Conservation (phyloP, 108 stramenopile species). For the Skeletonema tropicum region DNA sequence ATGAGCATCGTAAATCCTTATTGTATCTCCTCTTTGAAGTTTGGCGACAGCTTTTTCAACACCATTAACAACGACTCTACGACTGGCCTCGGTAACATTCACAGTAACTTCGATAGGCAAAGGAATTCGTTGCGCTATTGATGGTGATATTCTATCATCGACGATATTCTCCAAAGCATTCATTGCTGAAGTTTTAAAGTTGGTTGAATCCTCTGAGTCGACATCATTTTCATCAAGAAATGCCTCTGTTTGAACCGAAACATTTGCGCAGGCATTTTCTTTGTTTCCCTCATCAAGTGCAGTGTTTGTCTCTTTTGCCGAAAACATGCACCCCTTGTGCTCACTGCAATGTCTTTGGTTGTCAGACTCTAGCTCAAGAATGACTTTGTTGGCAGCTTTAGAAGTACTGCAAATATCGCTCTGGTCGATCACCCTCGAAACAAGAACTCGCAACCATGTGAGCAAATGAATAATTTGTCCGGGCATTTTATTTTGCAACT, state of each 20-base stretch:
- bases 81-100: slow-evolving; percentile 25
- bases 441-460: slow-evolving; percentile 18
- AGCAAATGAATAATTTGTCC: slow-evolving; percentile 16
- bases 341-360: neutral
- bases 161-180: neutral
- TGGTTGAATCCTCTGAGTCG: neutral
- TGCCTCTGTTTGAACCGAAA: slow-evolving; percentile 31
- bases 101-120: slow-evolving; percentile 35
- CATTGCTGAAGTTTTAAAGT: neutral
- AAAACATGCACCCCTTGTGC: neutral
- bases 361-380: slow-evolving; percentile 15
- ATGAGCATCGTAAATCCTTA: slow-evolving; percentile 35
- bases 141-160: neutral
- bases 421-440: slow-evolving; percentile 1
- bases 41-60: neutral
- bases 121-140: slow-evolving; percentile 10
- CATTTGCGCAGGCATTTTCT: slow-evolving; percentile 6
- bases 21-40: slow-evolving; percentile 20
- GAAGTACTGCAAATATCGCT: slow-evolving; percentile 8
- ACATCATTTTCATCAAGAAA: neutral
- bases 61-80: slow-evolving; percentile 30
- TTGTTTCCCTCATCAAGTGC: neutral
- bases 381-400: slow-evolving; percentile 11
- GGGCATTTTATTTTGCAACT: neutral
- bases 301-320: neutral